phyloP scores from a whole-genome alignment of 2,329 filamentous ascomycete species.

The Rhynchosporium secalis region DNA sequence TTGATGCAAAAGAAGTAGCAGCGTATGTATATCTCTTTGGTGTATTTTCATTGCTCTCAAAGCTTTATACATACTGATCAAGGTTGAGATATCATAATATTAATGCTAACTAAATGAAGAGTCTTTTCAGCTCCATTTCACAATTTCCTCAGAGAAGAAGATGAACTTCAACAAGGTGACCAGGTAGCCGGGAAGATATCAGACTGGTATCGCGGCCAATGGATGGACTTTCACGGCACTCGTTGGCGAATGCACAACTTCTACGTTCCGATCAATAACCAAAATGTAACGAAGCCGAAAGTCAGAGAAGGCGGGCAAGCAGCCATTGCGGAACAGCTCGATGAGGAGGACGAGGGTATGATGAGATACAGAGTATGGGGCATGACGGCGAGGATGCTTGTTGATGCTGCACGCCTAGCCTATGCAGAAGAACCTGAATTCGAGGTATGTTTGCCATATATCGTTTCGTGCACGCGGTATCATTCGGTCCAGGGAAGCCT shows the following conservation, averaged over 20 bases:
- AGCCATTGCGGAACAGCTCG: conserved; percentile 46
- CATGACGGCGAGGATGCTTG: conserved; percentile 88
- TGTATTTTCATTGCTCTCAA: background rate
- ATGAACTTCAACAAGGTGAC: conserved; percentile 50
- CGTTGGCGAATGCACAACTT: conserved; percentile 92
- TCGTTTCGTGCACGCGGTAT: background rate
- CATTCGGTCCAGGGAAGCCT: background rate
- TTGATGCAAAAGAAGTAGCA: conserved; percentile 73
- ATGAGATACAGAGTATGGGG: conserved; percentile 84
- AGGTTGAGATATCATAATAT: too few relatives aligned
- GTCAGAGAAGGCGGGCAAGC: conserved; percentile 45
- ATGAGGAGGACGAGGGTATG: conserved; percentile 49
- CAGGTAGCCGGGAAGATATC: conserved; percentile 35
- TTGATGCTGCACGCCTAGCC: conserved; percentile 83
- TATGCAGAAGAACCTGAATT: conserved; percentile 84
- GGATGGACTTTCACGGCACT: conserved; percentile 75
- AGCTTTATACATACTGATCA: too few relatives aligned
- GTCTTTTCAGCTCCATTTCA: conserved; percentile 89
- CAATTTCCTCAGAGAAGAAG: conserved; percentile 69
- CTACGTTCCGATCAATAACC: conserved; percentile 76
- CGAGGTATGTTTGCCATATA: conserved; percentile 54
- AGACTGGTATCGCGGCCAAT: conserved; percentile 80
- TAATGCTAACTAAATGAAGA: background rate
- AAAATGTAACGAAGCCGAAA: conserved; percentile 63
- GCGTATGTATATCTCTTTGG: background rate